Conservation (phyloP, 2,329 filamentous ascomycete genomes). For the Cryphonectria japonica region DNA sequence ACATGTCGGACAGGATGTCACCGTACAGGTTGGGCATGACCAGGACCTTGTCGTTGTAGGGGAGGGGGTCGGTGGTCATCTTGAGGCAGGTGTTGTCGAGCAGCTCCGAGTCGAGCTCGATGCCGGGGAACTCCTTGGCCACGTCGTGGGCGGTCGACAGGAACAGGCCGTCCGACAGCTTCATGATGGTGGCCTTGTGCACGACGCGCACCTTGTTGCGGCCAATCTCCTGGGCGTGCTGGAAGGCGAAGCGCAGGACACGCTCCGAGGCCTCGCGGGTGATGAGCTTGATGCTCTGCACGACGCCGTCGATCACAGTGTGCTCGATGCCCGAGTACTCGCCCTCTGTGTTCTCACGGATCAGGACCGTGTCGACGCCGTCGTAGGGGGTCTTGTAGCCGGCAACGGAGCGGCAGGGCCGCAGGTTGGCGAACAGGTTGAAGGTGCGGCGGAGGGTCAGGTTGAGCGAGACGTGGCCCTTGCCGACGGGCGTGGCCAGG, state of each 20-base stretch:
- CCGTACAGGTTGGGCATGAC: conserved; percentile 99
- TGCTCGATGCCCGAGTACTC: conserved; percentile 37
- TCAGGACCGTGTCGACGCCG: conserved; percentile 93
- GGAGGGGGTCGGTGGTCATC: conserved; percentile 93
- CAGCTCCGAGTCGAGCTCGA: conserved; percentile 97
- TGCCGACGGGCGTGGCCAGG: conserved; percentile 94
- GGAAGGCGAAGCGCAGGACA: conserved; percentile 96
- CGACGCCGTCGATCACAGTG: conserved; percentile 69
- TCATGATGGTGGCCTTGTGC: conserved; percentile 99
- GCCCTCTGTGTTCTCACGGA: conserved; percentile 74
- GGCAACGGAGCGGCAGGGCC: conserved; percentile 94
- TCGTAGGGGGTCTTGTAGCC: conserved; percentile 99
- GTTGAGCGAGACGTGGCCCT: conserved; percentile 99
- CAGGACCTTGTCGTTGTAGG: conserved; percentile 99
- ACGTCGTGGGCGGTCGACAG: conserved; percentile 83
- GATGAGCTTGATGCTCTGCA: conserved; percentile 99
- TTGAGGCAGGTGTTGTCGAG: conserved; percentile 99
- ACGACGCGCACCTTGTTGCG: conserved; percentile 96
- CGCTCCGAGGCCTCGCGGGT: conserved; percentile 93
- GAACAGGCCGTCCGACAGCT: conserved; percentile 99
- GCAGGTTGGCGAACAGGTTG: conserved; percentile 99
- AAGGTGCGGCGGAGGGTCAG: conserved; percentile 97
- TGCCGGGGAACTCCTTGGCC: conserved; percentile 91
- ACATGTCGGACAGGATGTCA: conserved; percentile 99
- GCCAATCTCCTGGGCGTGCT: conserved; percentile 91